Evolutionary conservation across 495 filamentous ascomycete genomes (phyloP).

Genomic region (Daldinia vernicosa): DNA sequence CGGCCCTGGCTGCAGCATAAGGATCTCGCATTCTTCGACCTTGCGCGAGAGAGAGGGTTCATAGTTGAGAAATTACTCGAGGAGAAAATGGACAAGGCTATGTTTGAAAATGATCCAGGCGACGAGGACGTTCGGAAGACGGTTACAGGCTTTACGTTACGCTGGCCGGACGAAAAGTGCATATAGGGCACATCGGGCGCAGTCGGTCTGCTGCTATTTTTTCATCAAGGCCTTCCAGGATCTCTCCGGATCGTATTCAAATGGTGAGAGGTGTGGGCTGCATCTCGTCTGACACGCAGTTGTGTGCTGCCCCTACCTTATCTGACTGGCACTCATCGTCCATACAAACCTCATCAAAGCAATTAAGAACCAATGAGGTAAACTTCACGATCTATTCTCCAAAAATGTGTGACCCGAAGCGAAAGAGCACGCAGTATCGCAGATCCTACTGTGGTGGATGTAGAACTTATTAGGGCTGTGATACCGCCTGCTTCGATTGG

Average conservation of each 20-base stretch:
- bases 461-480: slow-evolving; percentile 30
- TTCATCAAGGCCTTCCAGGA: not conserved
- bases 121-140: slow-evolving; percentile 78
- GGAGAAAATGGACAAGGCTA: slow-evolving; percentile 78
- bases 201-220: not conserved
- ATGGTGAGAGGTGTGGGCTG: slow-evolving; percentile 8
- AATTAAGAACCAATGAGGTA: not conserved
- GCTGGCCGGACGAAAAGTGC: slow-evolving; percentile 54
- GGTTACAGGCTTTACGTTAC: slow-evolving; percentile 80
- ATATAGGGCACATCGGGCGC: slow-evolving; percentile 2
- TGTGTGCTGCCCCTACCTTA: slow-evolving; percentile 11
- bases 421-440: not conserved
- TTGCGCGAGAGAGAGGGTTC: slow-evolving; percentile 73
- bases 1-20: slow-evolving; percentile 86
- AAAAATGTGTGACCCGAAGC: slow-evolving; percentile 2
- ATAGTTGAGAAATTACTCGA: slow-evolving; percentile 80
- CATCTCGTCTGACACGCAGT: slow-evolving; percentile 18
- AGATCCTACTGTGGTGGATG: slow-evolving; percentile 6
- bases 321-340: not conserved
- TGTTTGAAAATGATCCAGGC: slow-evolving; percentile 89
- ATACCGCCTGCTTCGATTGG: slow-evolving; percentile 16
- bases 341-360: not conserved
- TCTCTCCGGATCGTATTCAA: slow-evolving; percentile 2
- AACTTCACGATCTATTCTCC: slow-evolving; percentile 10
- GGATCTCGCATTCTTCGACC: slow-evolving; percentile 86